Conservation (phyloP, 2,329 filamentous ascomycete genomes). For the Diaporthe sp. region DNA sequence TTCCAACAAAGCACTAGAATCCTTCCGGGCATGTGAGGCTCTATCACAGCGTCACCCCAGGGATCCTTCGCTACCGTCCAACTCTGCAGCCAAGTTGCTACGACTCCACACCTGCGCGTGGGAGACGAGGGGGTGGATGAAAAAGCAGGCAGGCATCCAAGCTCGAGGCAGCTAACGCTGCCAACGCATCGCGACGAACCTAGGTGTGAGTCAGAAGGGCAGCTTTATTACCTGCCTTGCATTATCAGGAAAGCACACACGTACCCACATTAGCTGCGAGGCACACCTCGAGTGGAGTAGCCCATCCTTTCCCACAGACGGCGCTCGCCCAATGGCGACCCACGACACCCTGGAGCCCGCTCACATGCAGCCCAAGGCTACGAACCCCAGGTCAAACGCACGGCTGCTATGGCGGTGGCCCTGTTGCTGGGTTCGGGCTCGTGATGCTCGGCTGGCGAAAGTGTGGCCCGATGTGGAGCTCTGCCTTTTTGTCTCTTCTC, state of each 20-base stretch:
- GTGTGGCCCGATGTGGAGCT: slow-evolving; percentile 3
- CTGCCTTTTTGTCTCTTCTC: background rate
- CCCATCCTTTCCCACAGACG: background rate
- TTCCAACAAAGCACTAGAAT: background rate
- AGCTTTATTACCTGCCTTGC: slow-evolving; percentile 1
- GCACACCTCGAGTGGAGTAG: slow-evolving; percentile 28
- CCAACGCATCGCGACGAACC: slow-evolving; percentile 30
- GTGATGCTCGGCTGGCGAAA: slow-evolving; percentile 15
- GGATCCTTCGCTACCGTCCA: slow-evolving; percentile 18
- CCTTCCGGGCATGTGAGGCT: slow-evolving; percentile 15
- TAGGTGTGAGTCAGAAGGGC: slow-evolving; percentile 33
- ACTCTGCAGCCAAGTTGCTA: slow-evolving; percentile 14
- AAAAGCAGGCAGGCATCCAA: slow-evolving; percentile 23
- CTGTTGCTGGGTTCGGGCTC: slow-evolving; percentile 17
- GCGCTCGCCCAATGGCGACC: slow-evolving; percentile 4
- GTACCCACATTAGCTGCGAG: slow-evolving; percentile 37
- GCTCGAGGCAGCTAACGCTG: slow-evolving; percentile 25
- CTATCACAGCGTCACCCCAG: slow-evolving; percentile 19
- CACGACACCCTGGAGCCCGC: slow-evolving; percentile 6
- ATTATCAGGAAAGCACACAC: slow-evolving; percentile 30
- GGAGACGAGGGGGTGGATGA: background rate
- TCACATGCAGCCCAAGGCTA: slow-evolving; percentile 15
- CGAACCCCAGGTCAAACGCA: slow-evolving; percentile 20
- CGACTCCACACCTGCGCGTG: slow-evolving; percentile 2
- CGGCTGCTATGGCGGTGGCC: background rate